Evolutionary conservation across 176 grass and related monocot genomes (phyloP).

Genomic region (Cenchrus fungigraminus): DNA sequence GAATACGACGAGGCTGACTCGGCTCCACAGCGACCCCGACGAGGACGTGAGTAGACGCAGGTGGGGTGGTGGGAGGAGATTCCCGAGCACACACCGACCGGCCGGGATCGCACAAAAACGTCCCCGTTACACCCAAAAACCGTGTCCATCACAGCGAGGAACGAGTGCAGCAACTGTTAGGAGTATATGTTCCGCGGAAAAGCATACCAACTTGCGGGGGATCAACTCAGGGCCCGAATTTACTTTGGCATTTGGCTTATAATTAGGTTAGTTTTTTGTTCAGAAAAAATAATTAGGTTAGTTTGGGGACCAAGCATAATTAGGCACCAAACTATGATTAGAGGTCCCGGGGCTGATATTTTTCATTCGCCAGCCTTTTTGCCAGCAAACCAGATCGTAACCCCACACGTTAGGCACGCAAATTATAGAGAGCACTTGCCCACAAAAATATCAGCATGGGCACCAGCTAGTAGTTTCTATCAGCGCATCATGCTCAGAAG

Average conservation of each 20-base stretch:
- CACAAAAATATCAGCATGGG: neutral
- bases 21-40: constrained; percentile 1
- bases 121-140: neutral
- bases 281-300: no score
- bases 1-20: neutral
- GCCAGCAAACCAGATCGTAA: neutral
- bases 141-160: neutral
- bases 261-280: no score
- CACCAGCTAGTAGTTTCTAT: neutral
- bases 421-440: constrained; percentile 18
- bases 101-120: neutral
- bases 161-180: neutral
- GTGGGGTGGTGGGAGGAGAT: neutral
- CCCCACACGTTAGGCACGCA: constrained; percentile 16
- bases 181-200: neutral
- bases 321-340: no score
- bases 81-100: neutral
- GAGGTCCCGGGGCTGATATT: neutral
- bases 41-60: neutral
- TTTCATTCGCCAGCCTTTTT: neutral
- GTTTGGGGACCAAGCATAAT: no score
- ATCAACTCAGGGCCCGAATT: no score
- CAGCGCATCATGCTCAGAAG: neutral
- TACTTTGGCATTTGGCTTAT: no score
- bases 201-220: neutral